A percentile compares a stretch with the other conserved stretches of the same genome.
These are phyloP conservation scores for Colletotrichum sp. DNA, from an alignment of 2,329 filamentous ascomycete genomes.

Conservation along the genomic window DNA sequence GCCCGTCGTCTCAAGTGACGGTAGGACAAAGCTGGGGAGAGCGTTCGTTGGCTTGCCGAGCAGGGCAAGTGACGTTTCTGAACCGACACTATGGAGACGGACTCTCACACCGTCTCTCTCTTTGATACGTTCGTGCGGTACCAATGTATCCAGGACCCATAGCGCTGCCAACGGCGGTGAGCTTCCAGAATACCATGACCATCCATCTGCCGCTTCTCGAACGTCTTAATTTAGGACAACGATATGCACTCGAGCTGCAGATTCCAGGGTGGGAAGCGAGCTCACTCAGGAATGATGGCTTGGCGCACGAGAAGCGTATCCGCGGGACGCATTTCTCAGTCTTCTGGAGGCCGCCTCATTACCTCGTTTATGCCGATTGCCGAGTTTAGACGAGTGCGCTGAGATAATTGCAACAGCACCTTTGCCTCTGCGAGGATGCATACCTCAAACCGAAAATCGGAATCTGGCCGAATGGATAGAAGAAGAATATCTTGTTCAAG, in stretches of 20 bases:
- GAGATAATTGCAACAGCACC: not conserved
- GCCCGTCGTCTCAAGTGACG: constrained; percentile 3
- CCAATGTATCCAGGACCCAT: not conserved
- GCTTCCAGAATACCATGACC: constrained; percentile 13
- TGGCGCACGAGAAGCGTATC: not conserved
- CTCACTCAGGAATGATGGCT: not conserved
- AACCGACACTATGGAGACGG: not conserved
- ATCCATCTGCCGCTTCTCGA: constrained; percentile 14
- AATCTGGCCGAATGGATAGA: not conserved
- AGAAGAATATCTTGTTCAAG: not conserved
- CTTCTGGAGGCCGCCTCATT: not conserved
- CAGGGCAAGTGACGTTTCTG: not conserved
- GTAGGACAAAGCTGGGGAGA: constrained; percentile 1
- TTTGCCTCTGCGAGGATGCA: not conserved
- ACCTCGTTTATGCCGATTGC: not conserved
- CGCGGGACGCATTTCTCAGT: not conserved
- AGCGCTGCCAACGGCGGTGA: constrained; percentile 10
- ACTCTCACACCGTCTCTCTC: not conserved
- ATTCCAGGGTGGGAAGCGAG: not conserved
- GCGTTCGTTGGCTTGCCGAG: not conserved
- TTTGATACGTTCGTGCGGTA: not conserved
- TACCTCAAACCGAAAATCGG: not conserved
- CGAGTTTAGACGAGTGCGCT: not conserved
- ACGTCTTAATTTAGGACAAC: constrained; percentile 10
- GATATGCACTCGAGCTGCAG: not conserved